Percentiles rank a stretch among this genome's conserved stretches.
phyloP scores from a whole-genome alignment of 805 yeast species.

The Barnettozyma wickerhamii region DNA sequence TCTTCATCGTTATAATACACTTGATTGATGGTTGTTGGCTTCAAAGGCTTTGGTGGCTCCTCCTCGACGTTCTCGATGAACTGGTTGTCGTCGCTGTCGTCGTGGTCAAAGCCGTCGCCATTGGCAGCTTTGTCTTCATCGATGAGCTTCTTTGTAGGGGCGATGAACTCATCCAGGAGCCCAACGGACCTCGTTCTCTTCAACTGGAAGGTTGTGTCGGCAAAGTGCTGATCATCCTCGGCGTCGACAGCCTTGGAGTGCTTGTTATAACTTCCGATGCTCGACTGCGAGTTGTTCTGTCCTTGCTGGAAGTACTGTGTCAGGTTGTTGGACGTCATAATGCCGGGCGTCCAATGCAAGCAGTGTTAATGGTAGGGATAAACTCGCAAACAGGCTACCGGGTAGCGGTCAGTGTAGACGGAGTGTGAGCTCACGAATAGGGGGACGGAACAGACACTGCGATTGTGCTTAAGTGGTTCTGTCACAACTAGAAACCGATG shows the following conservation, averaged over 20 bases:
- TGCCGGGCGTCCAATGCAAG: neutral
- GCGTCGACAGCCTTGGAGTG: slow-evolving; percentile 54
- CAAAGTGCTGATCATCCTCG: slow-evolving; percentile 63
- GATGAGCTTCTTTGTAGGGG: slow-evolving; percentile 37
- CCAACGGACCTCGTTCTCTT: slow-evolving; percentile 85
- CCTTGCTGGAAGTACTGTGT: slow-evolving; percentile 21
- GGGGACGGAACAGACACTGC: too few species aligned
- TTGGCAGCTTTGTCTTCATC: slow-evolving; percentile 25
- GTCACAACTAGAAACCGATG: too few species aligned
- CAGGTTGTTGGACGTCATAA: slow-evolving; percentile 15
- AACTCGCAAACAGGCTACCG: too few species aligned
- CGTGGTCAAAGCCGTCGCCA: slow-evolving; percentile 8
- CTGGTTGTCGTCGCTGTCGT: slow-evolving; percentile 16
- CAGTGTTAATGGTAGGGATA: too few species aligned
- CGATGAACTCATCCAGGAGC: slow-evolving; percentile 64
- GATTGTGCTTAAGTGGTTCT: too few species aligned
- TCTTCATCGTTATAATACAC: slow-evolving; percentile 13
- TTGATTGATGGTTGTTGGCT: slow-evolving; percentile 14
- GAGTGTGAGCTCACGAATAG: too few species aligned
- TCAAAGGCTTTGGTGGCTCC: slow-evolving; percentile 6
- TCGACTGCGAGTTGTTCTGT: slow-evolving; percentile 1
- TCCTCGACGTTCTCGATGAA: slow-evolving; percentile 23
- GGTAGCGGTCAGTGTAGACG: too few species aligned
- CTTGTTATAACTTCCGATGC: slow-evolving; percentile 8
- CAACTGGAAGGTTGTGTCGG: slow-evolving; percentile 64